Evolutionary conservation across 345 rosid species (phyloP), one percentile per base, ranked within the genome.

Genomic region (Populus simonii): DNA sequence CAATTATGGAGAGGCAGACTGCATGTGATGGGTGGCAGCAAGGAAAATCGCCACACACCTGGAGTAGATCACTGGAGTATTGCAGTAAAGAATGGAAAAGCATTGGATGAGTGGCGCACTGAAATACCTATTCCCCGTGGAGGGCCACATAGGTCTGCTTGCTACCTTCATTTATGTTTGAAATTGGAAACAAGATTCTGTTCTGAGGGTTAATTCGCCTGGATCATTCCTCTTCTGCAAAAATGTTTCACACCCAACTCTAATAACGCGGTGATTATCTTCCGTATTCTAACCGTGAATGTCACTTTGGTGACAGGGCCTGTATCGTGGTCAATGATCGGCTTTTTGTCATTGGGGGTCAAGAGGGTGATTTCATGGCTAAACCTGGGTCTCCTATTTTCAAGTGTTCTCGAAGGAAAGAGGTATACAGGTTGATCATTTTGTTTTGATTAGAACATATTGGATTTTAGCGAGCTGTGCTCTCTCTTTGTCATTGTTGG

Each of bases 1-100:
- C 97, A 92, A 81, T 68, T 94, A 74, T 92, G 98, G 96, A 91
- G 91, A 92, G 96, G 93, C 53, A 87, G 98, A 74, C 92, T 94
- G 79, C 97, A 94, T 76, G 97, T 91, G 81, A 89, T 94, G 90
- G 97, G 96, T 49, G 97, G 97, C 23, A 84, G 95, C 90, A 90
- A 88, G 87, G 91, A 90, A 80, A 93, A 93, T 80, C 95, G 93
- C 69, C 93, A 94, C 73, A 89, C 92, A 0, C 94, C 92, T 12
- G 93, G 88, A 22, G 38, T 84, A 69, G 95, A 94, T 39, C 97
- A 94, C 78, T 94, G 97, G 97, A 94, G 97, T 67, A 86, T 93
- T 63, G 95, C 91, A 71, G 92, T 92, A 0, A 90, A 89, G 83
- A 86, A 92, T 79, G 98, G 97, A 41, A 87, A 85, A 80, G 89